Evolutionary conservation across 2,329 filamentous ascomycete species (phyloP), one percentile per base, ranked within the genome.

Genomic region (Magnaporthiopsis poae): DNA sequence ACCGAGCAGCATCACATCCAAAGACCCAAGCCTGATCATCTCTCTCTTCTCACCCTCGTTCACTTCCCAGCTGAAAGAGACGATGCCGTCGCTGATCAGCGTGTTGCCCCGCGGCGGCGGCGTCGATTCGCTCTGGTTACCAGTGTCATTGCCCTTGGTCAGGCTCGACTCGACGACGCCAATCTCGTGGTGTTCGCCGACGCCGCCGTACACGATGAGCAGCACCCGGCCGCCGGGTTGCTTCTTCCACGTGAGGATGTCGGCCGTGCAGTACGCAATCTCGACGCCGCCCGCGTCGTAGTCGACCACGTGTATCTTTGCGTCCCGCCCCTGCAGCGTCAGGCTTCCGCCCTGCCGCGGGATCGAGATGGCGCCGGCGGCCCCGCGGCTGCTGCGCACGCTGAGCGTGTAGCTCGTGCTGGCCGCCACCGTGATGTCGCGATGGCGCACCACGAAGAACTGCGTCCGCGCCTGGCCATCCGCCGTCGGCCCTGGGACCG

Each of bases 191-290:
- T 78, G 77, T 71, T 91, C 88, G 18, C 80, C 80, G 0, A 82
- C 78, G 0, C 84, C 87, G 3, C 86, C 86, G 69, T 90, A 91
- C 3, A 91, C 75, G 46, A 56, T 56, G 1, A 91, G 75, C 2
- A 90, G 74, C 0, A 87, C 82, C 18, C 84, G 87, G 73, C 82
- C 84, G 59, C 82, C 77, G 0, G 79, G 80, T 68, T 88, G 86
- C 65, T 83, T 81, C 74, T 91, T 88, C 84, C 87, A 89, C 0
- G 87, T 90, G 68, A 88, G 86, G 31, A 91, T 83, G 71, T 91
- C 88, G 0, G 86, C 87, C 1, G 88, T 88, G 0, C 86, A 90
- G 75, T 90, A 91, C 0, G 90, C 73, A 21, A 91, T 72, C 0
- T 79, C 83, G 5, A 79, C 75, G n/a, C 82, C 81, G 0, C 85